Base-by-base conservation (phyloP, 352 stramenopile genomes). In the Phytophthora podocarpi region DNA sequence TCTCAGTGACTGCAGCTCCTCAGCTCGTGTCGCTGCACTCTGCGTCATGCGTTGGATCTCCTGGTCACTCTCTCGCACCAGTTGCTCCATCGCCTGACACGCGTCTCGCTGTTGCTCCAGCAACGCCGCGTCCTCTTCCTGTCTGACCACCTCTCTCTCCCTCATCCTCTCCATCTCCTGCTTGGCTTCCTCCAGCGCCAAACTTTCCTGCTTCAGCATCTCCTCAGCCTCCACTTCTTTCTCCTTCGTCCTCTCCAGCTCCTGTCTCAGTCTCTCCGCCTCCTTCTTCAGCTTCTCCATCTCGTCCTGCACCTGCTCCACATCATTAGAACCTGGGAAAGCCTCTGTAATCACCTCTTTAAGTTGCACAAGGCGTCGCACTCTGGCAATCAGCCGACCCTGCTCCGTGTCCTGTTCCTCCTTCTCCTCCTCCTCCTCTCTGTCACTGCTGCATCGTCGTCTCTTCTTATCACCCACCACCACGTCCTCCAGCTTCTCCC, bases 21-120 rank as follows among this genome's bases (percentile, higher is more conserved):
- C 71, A 15, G 64, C 67, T 30, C 54, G 67, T 21, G 41, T 37
- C 31, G 60, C 54, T 7, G 64, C 70, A 26, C 70, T 65, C 15
- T 62, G 28, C 35, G 71, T 71, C 37, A 91, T 70, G 4, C 60
- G 46, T 15, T 54, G 54, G 21, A 85, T 72, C 41, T 85, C 67
- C 31, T 80, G 62, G 36, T 88, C 74, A 9, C 74, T 78, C 8
- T 73, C 65, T 4, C 55, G 51, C 16, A 89, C 49, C 20, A 80
- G 30, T 11, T 75, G 57, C 55, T 80, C 67, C 56, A 89, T 72
- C 21, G 76, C 67, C 21, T 80, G 71, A 45, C 78, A 74, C 24
- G 75, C 62, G 11, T 76, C 66, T 37, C 60, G 71, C 48, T 85
- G 71, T 20, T 68, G 52, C 10, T 78, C 68, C 26, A 84, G 59